Evolutionary conservation across 306 rosid genomes (phyloP).

Genomic region (Vigna radiata): DNA sequence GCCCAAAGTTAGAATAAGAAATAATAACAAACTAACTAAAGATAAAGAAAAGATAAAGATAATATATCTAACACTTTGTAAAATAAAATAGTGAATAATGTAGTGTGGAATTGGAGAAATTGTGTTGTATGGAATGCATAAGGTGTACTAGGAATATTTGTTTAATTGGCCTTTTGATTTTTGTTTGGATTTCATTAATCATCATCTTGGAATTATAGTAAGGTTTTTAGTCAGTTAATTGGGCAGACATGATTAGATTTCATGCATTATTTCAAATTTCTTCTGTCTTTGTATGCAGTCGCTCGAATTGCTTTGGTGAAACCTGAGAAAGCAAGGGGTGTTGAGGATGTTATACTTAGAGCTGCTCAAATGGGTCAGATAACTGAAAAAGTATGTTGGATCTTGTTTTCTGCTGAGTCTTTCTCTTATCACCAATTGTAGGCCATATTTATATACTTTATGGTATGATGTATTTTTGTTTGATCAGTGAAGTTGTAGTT

Average conservation of each 20-base stretch:
- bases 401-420: conserved; percentile 26
- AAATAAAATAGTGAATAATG: neutral
- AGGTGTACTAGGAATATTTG: neutral
- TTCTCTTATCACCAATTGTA: conserved; percentile 29
- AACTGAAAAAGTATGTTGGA: conserved; percentile 70
- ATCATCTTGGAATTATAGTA: neutral
- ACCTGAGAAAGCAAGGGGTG: conserved; percentile 97
- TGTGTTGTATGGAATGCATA: neutral
- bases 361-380: conserved; percentile 97
- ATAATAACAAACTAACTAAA: too few relatives aligned
- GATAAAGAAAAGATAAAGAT: too few relatives aligned
- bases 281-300: conserved; percentile 43
- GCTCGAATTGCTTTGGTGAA: conserved; percentile 99
- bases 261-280: conserved; percentile 7
- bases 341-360: conserved; percentile 94
- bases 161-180: neutral
- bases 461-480: neutral
- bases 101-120: neutral
- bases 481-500: neutral
- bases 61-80: too few relatives aligned
- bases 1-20: too few relatives aligned
- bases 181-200: neutral
- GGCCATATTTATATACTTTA: neutral
- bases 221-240: neutral
- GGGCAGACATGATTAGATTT: neutral